A percentile compares a stretch with the other conserved stretches of the same genome.
Evolutionary conservation across 1,284 basidiomycete genomes (phyloP).

Genomic region (Cystobasidium slooffiae): DNA sequence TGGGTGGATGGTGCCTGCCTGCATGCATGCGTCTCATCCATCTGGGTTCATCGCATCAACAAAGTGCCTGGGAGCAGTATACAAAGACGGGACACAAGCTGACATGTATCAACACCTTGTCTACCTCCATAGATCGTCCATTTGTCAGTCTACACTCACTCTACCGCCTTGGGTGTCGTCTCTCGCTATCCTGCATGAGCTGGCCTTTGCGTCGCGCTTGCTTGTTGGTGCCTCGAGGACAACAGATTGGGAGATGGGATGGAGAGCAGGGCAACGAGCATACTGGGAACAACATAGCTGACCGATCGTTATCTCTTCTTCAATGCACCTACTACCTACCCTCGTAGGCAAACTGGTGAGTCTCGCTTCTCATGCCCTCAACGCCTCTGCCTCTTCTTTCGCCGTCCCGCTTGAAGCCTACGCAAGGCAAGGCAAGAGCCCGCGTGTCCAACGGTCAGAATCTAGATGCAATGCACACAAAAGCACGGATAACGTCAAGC

Average conservation of each 20-base stretch:
- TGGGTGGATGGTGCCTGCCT: not conserved
- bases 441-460: slow-evolving; percentile 14
- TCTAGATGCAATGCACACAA: not conserved
- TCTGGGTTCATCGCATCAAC: slow-evolving; percentile 14
- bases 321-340: not conserved
- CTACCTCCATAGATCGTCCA: slow-evolving; percentile 28
- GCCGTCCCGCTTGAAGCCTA: not conserved
- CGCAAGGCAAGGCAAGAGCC: slow-evolving; percentile 5
- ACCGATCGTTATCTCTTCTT: too few species aligned
- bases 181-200: not conserved
- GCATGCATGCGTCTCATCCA: slow-evolving; percentile 1
- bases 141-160: slow-evolving; percentile 17
- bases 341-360: slow-evolving; percentile 29
- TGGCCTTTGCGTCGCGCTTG: slow-evolving; percentile 28
- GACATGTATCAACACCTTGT: not conserved
- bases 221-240: not conserved
- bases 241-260: not conserved
- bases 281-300: not conserved
- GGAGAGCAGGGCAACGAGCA: not conserved
- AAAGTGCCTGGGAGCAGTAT: not conserved
- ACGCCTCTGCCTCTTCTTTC: not conserved
- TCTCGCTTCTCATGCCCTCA: not conserved
- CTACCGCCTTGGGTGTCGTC: not conserved
- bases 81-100: not conserved
- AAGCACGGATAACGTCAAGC: not conserved